These are phyloP conservation scores for Jacaranda mimosifolia DNA, from an alignment of 257 asterid species.

Conservation along the genomic window DNA sequence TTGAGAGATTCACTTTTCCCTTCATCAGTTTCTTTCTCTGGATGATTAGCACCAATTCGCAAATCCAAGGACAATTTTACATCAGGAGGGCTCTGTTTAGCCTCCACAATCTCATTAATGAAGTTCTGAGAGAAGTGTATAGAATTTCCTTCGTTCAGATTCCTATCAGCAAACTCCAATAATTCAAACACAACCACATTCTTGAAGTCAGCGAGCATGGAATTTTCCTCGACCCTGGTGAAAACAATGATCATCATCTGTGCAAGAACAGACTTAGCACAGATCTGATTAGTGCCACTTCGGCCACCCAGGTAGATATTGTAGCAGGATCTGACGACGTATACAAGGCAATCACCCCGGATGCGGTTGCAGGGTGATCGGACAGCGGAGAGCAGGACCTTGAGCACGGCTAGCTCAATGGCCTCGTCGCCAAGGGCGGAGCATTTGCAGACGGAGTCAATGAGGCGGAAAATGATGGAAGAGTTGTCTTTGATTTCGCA, in stretches of 20 bases:
- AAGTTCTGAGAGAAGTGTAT: constrained; percentile 68
- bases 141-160: constrained; percentile 77
- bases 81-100: constrained; percentile 56
- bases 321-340: constrained; percentile 78
- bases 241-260: constrained; percentile 80
- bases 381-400: constrained; percentile 66
- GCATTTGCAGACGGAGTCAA: constrained; percentile 72
- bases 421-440: constrained; percentile 63
- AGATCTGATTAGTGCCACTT: constrained; percentile 85
- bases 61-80: constrained; percentile 34
- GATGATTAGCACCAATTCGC: constrained; percentile 33
- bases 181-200: constrained; percentile 64
- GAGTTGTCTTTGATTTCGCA: constrained; percentile 50
- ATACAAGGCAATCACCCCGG: constrained; percentile 71
- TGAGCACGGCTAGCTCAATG: constrained; percentile 66
- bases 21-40: constrained; percentile 25
- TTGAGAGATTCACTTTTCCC: constrained; percentile 27
- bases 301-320: constrained; percentile 77
- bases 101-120: constrained; percentile 62
- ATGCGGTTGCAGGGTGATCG: constrained; percentile 60
- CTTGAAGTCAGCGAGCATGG: constrained; percentile 51
- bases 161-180: constrained; percentile 76
- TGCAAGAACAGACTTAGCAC: constrained; percentile 81
- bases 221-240: constrained; percentile 69
- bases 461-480: constrained; percentile 57